Percentiles rank a stretch among this genome's conserved stretches.
phyloP scores from a whole-genome alignment of 2,329 filamentous ascomycete species.

The Calcarisporium arbuscula region DNA sequence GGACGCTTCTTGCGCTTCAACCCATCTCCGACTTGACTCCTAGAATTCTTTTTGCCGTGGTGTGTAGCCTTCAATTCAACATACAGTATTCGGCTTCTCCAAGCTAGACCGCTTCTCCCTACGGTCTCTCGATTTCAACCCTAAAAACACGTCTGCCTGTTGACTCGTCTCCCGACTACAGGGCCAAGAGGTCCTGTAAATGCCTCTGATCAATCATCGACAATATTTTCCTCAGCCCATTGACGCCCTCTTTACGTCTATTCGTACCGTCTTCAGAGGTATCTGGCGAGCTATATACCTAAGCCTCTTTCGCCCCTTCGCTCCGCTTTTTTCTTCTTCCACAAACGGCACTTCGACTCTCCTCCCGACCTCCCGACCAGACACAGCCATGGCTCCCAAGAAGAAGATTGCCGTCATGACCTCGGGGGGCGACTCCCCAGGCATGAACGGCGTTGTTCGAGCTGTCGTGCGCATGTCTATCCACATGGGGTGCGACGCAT shows the following conservation, averaged over 20 bases:
- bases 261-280: slow-evolving; percentile 19
- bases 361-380: slow-evolving; percentile 11
- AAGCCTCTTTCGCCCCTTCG: slow-evolving; percentile 8
- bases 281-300: slow-evolving; percentile 19
- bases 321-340: slow-evolving; percentile 4
- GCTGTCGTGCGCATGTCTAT: slow-evolving; percentile 90
- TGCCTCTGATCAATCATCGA: slow-evolving; percentile 18
- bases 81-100: no score
- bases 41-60: no score
- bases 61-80: no score
- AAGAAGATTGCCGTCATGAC: slow-evolving; percentile 87
- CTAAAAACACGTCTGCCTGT: no score
- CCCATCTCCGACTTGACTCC: no score
- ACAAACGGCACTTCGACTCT: slow-evolving; percentile 4
- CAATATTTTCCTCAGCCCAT: slow-evolving; percentile 22
- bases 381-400: slow-evolving; percentile 38
- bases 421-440: slow-evolving; percentile 86
- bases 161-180: no score
- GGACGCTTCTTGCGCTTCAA: no score
- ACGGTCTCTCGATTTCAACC: no score
- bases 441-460: slow-evolving; percentile 89
- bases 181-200: no score
- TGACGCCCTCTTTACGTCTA: slow-evolving; percentile 20
- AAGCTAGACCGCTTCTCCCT: no score
- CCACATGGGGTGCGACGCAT: slow-evolving; percentile 73